Base-by-base conservation (phyloP, 2,329 filamentous ascomycete genomes). In the Falciphora oryzae region DNA sequence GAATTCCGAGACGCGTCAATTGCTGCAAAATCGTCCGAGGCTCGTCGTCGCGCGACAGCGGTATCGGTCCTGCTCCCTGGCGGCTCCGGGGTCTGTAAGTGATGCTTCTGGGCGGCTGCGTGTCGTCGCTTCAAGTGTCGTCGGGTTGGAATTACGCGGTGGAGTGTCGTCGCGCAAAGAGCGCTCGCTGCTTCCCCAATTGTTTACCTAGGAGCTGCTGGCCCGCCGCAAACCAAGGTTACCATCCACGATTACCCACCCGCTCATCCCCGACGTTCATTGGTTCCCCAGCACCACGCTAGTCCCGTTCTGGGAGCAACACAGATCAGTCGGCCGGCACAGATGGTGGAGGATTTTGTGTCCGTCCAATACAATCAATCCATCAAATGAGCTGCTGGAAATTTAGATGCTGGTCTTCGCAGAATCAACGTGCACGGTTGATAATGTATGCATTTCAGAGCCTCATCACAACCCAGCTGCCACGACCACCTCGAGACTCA, bases 121-220 rank as follows among this genome's bases (percentile, higher is more conserved):
- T n/a, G 6, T 53, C 44, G 44, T 53, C 44, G 44, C 44, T 25
- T 53, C n/a, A 11, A 25, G 18, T 53, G 44, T 53, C 44, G 44
- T 53, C 44, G 44, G 44, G 44, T 53, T 53, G 44, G 44, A 53
- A 53, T 53, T 53, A 53, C 44, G 44, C 44, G 44, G 44, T 53
- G 44, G 44, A 53, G 44, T 3, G 44, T 22, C 44, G 44, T 53
- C 44, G 44, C 44, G 44, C 44, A 53, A 22, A 53, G 44, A 25
- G 18, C n/a, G 44, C 44, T 53, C 44, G 22, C 44, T 53, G 44
- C 44, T 53, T 53, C 44, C 44, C 44, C 44, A n/a, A 53, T n/a
- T 53, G 44, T 53, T 53, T 53, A 53, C 44, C 44, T 53, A 22
- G 22, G 44, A 53, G 44, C 44, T n/a, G 22, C 44, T 53, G 44